These are phyloP conservation scores for Aspergillus sclerotioniger DNA, from an alignment of 495 filamentous ascomycete genomes.

Conservation along the genomic window DNA sequence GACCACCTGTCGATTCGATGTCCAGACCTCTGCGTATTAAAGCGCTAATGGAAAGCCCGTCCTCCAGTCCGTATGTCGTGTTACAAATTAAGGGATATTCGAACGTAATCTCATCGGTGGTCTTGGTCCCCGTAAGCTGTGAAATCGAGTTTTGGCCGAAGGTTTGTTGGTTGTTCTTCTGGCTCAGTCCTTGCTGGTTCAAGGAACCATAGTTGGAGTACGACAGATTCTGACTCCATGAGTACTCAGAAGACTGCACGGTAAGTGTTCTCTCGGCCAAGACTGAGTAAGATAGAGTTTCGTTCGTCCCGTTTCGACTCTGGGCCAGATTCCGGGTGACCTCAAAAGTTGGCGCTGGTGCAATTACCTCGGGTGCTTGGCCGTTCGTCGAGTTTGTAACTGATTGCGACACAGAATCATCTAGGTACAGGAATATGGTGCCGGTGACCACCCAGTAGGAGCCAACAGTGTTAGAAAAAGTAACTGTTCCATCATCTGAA, in stretches of 20 bases:
- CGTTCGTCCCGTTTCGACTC: slow-evolving; percentile 53
- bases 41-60: slow-evolving; percentile 59
- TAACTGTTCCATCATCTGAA: slow-evolving; percentile 38
- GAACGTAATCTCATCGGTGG: slow-evolving; percentile 45
- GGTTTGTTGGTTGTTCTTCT: slow-evolving; percentile 61
- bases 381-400: neutral
- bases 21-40: slow-evolving; percentile 58
- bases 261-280: slow-evolving; percentile 55
- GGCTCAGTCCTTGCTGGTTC: slow-evolving; percentile 56
- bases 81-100: slow-evolving; percentile 64
- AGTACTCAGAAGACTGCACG: slow-evolving; percentile 44
- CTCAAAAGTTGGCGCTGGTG: slow-evolving; percentile 42
- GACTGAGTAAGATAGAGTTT: slow-evolving; percentile 60
- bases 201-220: slow-evolving; percentile 60
- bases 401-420: slow-evolving; percentile 36
- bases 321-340: slow-evolving; percentile 40
- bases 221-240: slow-evolving; percentile 63
- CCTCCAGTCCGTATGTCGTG: slow-evolving; percentile 46
- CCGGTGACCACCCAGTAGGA: slow-evolving; percentile 80
- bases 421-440: slow-evolving; percentile 73
- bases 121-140: slow-evolving; percentile 21
- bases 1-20: slow-evolving; percentile 38
- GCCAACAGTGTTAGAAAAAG: slow-evolving; percentile 60
- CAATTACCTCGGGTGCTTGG: slow-evolving; percentile 26
- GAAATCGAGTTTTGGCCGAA: slow-evolving; percentile 54